phyloP scores from a whole-genome alignment of 495 filamentous ascomycete genomes.

The Glarea lozoyensis region DNA sequence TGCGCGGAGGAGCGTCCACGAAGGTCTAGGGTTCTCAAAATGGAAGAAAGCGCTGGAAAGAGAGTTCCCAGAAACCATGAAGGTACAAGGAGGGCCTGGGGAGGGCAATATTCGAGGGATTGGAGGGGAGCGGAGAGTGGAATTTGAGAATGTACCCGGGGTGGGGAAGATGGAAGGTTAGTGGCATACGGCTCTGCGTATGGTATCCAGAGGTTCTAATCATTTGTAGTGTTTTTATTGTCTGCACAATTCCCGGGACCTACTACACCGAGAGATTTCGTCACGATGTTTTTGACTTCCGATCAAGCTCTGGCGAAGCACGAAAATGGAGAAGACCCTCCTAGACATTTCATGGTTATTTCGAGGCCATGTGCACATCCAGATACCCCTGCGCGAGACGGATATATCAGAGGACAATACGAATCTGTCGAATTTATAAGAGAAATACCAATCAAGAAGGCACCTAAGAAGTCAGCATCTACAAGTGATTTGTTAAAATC shows the following conservation, averaged over 20 bases:
- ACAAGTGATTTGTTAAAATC: constrained; percentile 15
- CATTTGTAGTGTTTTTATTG: constrained; percentile 61
- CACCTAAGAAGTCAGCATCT: constrained; percentile 19
- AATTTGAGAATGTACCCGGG: constrained; percentile 41
- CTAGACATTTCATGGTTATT: constrained; percentile 72
- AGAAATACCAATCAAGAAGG: constrained; percentile 53
- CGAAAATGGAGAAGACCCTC: constrained; percentile 17
- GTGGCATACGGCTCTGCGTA: neutral
- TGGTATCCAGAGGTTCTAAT: neutral
- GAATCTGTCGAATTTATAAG: constrained; percentile 89
- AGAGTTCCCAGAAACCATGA: constrained; percentile 57
- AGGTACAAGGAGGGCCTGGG: constrained; percentile 49
- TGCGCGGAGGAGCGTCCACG: constrained; percentile 74
- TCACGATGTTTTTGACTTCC: constrained; percentile 61
- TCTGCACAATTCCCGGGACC: constrained; percentile 87
- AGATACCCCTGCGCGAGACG: constrained; percentile 53
- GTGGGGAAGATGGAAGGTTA: constrained; percentile 50
- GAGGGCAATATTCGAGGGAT: constrained; percentile 73
- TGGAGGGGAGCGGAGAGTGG: constrained; percentile 67
- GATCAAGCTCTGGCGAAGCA: constrained; percentile 24
- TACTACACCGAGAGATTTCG: constrained; percentile 79
- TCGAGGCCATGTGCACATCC: constrained; percentile 76
- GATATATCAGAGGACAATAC: constrained; percentile 76
- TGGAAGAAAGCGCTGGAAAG: constrained; percentile 50
- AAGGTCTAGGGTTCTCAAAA: constrained; percentile 60